phyloP scores from a whole-genome alignment of 345 rosid genomes.

The Populus davidiana region DNA sequence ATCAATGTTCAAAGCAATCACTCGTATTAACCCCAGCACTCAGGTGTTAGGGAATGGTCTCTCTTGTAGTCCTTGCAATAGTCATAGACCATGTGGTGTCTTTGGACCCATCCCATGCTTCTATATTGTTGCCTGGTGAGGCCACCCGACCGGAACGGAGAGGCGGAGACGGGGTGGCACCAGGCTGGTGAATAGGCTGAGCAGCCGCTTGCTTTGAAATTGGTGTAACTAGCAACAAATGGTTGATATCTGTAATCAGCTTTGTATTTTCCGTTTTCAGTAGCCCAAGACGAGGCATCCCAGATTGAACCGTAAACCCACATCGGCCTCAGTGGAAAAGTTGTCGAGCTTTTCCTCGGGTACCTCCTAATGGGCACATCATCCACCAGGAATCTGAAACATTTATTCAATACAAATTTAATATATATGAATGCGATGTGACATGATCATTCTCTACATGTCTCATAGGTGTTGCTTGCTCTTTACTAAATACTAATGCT shows the following conservation, averaged over 20 bases:
- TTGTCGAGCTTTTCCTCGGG: slow-evolving; percentile 61
- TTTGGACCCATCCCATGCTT: slow-evolving; percentile 86
- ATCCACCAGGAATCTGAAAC: slow-evolving; percentile 80
- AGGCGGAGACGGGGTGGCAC: slow-evolving; percentile 69
- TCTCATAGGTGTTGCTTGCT: no score
- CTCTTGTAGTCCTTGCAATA: slow-evolving; percentile 75
- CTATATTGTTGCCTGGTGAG: slow-evolving; percentile 53
- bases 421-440: background rate
- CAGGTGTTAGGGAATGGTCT: slow-evolving; percentile 84
- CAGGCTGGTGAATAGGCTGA: slow-evolving; percentile 54
- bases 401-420: background rate
- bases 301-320: slow-evolving; percentile 96
- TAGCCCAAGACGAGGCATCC: slow-evolving; percentile 99
- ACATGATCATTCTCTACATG: background rate
- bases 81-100: slow-evolving; percentile 58
- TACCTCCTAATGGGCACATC: slow-evolving; percentile 95
- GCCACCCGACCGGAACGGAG: slow-evolving; percentile 68
- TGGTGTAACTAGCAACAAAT: slow-evolving; percentile 65
- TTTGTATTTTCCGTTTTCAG: slow-evolving; percentile 92
- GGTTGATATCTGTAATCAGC: slow-evolving; percentile 88
- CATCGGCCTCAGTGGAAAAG: slow-evolving; percentile 93
- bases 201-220: slow-evolving; percentile 78
- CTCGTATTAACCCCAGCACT: slow-evolving; percentile 47
- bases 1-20: background rate
- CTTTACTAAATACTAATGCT: no score